A percentile compares a stretch with the other conserved stretches of the same genome.
Evolutionary conservation across 768 basidiomycete species (phyloP).

Genomic region (Lactarius trivialis): DNA sequence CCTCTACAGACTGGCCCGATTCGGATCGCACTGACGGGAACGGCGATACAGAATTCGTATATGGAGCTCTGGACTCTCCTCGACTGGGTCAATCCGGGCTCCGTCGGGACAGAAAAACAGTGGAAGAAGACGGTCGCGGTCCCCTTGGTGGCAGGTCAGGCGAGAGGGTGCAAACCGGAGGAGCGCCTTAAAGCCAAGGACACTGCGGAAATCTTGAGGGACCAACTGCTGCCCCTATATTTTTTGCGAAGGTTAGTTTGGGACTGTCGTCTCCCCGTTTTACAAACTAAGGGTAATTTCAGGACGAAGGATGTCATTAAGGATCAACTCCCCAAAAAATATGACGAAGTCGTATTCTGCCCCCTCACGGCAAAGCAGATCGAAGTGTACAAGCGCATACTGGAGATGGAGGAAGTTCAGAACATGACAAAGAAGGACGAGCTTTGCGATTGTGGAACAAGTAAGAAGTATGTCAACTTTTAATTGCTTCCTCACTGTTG

Average conservation of each 20-base stretch:
- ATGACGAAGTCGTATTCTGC: slow-evolving; percentile 90
- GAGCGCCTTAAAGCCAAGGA: slow-evolving; percentile 52
- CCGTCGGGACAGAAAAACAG: slow-evolving; percentile 61
- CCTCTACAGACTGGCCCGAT: slow-evolving; percentile 17
- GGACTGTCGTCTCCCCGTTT: not conserved
- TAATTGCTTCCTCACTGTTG: not conserved
- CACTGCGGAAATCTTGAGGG: slow-evolving; percentile 55
- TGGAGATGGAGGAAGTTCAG: slow-evolving; percentile 59
- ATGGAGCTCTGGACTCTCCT: slow-evolving; percentile 88
- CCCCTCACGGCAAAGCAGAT: slow-evolving; percentile 71
- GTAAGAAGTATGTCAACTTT: slow-evolving; percentile 39
- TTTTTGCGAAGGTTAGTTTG: slow-evolving; percentile 66
- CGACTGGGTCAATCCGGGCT: slow-evolving; percentile 85
- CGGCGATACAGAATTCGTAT: slow-evolving; percentile 82
- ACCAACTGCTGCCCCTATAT: slow-evolving; percentile 70
- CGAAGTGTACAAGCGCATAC: slow-evolving; percentile 62
- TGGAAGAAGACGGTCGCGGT: slow-evolving; percentile 71
- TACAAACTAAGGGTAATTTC: not conserved
- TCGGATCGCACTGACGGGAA: slow-evolving; percentile 86
- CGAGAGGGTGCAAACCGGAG: slow-evolving; percentile 53
- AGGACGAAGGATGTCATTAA: slow-evolving; percentile 75
- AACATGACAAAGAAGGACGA: slow-evolving; percentile 68
- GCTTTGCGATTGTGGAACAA: slow-evolving; percentile 63
- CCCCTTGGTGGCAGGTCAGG: slow-evolving; percentile 65
- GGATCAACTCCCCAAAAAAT: slow-evolving; percentile 79